phyloP scores from a whole-genome alignment of 1,284 basidiomycete genomes.

The Ceratobasidium sp. region DNA sequence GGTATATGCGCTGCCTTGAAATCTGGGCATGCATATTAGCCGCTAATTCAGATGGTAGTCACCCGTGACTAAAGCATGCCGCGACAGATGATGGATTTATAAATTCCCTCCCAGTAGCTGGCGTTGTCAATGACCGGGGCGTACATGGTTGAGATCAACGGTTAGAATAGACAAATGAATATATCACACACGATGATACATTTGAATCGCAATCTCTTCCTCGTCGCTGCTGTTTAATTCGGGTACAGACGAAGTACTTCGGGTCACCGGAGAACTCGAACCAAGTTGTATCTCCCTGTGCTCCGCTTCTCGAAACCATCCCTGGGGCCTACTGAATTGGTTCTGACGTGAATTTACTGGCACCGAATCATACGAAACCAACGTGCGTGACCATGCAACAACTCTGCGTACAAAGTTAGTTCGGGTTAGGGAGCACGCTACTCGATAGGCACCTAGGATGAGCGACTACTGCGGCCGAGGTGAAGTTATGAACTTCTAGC shows the following conservation, averaged over 20 bases:
- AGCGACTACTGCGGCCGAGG: conserved; percentile 34
- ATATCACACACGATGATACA: conserved; percentile 17
- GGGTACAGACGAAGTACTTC: neutral
- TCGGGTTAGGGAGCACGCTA: neutral
- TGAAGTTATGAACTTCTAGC: conserved; percentile 46
- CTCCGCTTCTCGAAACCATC: neutral
- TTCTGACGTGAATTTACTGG: neutral
- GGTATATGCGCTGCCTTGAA: too few species aligned
- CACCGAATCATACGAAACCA: neutral
- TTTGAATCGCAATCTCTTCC: conserved; percentile 2
- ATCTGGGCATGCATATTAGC: too few species aligned
- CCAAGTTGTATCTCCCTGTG: neutral
- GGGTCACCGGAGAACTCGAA: neutral
- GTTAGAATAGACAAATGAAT: neutral
- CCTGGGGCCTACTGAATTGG: neutral
- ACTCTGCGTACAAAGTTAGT: neutral
- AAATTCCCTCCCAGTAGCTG: too few species aligned
- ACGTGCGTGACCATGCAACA: neutral
- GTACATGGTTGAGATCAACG: too few species aligned
- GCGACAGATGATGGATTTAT: too few species aligned
- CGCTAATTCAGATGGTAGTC: too few species aligned
- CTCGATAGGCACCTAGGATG: neutral
- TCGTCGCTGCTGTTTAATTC: conserved; percentile 1
- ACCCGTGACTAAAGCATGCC: too few species aligned
- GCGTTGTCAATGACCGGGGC: too few species aligned